phyloP scores from a whole-genome alignment of 495 filamentous ascomycete genomes.

The Annulohypoxylon nitens region DNA sequence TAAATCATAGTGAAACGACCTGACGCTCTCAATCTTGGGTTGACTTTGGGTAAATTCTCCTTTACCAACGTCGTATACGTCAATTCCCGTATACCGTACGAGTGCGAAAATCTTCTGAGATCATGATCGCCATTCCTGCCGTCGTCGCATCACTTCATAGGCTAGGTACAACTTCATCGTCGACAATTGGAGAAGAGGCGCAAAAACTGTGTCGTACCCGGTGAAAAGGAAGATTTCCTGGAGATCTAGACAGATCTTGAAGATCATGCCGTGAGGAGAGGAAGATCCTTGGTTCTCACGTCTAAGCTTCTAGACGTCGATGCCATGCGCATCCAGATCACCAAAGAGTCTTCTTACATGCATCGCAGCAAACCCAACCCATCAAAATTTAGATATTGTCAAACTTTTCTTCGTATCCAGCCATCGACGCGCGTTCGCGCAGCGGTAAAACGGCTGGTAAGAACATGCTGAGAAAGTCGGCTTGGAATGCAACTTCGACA shows the following conservation, averaged over 20 bases:
- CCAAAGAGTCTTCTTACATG: not conserved
- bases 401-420: slow-evolving; percentile 1
- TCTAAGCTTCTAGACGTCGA: not conserved
- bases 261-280: not conserved
- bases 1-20: slow-evolving; percentile 15
- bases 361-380: slow-evolving; percentile 12
- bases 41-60: not conserved
- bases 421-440: slow-evolving; percentile 12
- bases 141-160: slow-evolving; percentile 12
- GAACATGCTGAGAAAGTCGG: slow-evolving; percentile 17
- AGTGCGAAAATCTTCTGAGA: slow-evolving; percentile 7
- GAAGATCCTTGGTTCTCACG: slow-evolving; percentile 1
- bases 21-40: slow-evolving; percentile 2
- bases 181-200: slow-evolving; percentile 4
- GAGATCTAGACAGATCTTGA: slow-evolving; percentile 24
- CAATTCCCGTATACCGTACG: not conserved
- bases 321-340: slow-evolving; percentile 15
- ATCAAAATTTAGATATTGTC: slow-evolving; percentile 14
- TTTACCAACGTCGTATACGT: slow-evolving; percentile 12
- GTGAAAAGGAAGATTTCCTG: slow-evolving; percentile 18
- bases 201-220: slow-evolving; percentile 6
- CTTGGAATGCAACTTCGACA: slow-evolving; percentile 31
- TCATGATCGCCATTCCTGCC: slow-evolving; percentile 21
- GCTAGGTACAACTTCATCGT: not conserved
- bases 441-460: slow-evolving; percentile 21